Evolutionary conservation across 139 green algal genomes (phyloP).

Genomic region (Coelastrella sp.): DNA sequence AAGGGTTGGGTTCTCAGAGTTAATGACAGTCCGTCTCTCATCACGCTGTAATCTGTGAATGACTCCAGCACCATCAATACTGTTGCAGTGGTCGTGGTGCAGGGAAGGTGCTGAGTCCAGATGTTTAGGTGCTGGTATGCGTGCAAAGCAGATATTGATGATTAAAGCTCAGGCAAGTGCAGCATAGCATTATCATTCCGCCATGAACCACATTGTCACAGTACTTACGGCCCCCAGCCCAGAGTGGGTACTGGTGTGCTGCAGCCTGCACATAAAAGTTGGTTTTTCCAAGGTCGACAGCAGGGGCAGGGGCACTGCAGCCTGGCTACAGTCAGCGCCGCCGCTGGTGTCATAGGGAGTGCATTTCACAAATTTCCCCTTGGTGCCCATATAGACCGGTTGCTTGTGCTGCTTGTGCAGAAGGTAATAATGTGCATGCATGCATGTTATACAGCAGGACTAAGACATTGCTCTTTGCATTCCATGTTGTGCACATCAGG

Average conservation of each 20-base stretch:
- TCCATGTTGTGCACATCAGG: constrained; percentile 47
- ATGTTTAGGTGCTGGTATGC: constrained; percentile 76
- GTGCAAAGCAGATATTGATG: constrained; percentile 82
- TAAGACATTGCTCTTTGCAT: neutral
- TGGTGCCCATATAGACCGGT: too few species aligned
- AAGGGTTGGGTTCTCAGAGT: neutral
- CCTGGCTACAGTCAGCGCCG: too few species aligned
- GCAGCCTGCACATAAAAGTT: too few species aligned
- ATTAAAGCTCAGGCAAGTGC: constrained; percentile 75
- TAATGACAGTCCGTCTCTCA: neutral
- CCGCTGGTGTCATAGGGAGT: too few species aligned
- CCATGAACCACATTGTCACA: neutral
- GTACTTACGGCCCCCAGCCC: neutral
- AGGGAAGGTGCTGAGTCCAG: constrained; percentile 67
- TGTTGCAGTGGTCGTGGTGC: neutral
- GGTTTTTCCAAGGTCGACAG: too few species aligned
- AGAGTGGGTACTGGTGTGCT: too few species aligned
- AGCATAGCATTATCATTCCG: neutral
- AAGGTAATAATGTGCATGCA: neutral
- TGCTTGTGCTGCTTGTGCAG: too few species aligned
- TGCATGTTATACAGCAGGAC: neutral
- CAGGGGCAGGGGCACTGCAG: too few species aligned
- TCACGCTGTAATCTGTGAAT: neutral
- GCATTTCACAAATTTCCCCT: too few species aligned
- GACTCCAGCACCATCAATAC: neutral